Percentiles rank a stretch among this genome's conserved stretches.
Evolutionary conservation across 2,329 filamentous ascomycete species (phyloP).

Genomic region (Aureobasidium subglaciale): DNA sequence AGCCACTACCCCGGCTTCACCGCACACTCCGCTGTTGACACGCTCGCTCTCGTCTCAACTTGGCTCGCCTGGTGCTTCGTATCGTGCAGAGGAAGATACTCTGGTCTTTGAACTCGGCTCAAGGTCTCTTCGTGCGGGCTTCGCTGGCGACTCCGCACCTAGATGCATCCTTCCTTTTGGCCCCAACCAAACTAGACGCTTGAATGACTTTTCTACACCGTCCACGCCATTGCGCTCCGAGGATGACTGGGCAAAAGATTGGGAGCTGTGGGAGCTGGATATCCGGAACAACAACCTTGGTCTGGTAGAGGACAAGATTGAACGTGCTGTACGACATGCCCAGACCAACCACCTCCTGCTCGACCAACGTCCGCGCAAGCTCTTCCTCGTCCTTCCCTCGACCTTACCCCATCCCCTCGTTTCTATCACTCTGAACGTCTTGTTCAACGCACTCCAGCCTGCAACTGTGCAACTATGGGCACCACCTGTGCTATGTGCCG

Average conservation of each 20-base stretch:
- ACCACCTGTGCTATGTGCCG: constrained; percentile 62
- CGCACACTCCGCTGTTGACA: constrained; percentile 51
- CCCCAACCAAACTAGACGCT: constrained; percentile 67
- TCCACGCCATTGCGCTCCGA: constrained; percentile 47
- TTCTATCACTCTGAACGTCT: constrained; percentile 64
- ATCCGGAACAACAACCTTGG: constrained; percentile 66
- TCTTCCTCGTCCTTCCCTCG: constrained; percentile 71
- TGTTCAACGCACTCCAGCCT: constrained; percentile 78
- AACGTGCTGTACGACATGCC: constrained; percentile 70
- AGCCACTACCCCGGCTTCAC: constrained; percentile 51
- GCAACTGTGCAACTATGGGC: constrained; percentile 77
- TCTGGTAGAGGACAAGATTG: constrained; percentile 78
- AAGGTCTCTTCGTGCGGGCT: constrained; percentile 71
- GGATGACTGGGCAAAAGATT: constrained; percentile 56
- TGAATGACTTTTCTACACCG: constrained; percentile 65
- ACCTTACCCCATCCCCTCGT: constrained; percentile 70
- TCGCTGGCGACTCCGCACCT: constrained; percentile 74
- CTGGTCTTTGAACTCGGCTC: constrained; percentile 78
- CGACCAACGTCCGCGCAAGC: constrained; percentile 59
- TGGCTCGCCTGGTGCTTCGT: constrained; percentile 50
- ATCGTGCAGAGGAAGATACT: constrained; percentile 64
- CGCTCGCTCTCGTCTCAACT: constrained; percentile 53
- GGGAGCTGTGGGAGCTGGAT: constrained; percentile 75
- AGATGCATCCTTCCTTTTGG: constrained; percentile 65
- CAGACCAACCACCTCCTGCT: constrained; percentile 68